Evolutionary conservation across 2,329 filamentous ascomycete genomes (phyloP).

Genomic region (Zasmidium angulare): DNA sequence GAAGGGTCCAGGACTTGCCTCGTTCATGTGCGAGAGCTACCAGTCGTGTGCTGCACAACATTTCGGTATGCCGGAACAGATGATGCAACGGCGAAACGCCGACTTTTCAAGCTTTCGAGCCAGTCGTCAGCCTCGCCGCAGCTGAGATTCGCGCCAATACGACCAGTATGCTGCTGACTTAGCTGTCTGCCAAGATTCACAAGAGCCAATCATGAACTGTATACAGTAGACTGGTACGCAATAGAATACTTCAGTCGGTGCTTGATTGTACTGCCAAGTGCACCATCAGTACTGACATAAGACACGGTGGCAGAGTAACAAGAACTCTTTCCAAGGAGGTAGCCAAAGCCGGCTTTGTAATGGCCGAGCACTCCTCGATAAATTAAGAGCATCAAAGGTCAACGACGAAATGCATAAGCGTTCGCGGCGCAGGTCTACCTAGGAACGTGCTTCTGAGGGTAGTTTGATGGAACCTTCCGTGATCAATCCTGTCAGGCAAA

Average conservation of each 20-base stretch:
- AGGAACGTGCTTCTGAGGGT: no score
- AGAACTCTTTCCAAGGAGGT: background rate
- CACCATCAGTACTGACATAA: no score
- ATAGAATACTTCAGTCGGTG: no score
- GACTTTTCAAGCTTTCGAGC: background rate
- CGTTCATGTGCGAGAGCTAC: background rate
- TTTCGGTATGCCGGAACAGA: background rate
- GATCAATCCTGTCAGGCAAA: no score
- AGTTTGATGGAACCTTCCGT: no score
- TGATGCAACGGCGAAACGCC: background rate
- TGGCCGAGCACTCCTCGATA: background rate
- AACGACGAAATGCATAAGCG: no score
- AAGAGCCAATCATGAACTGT: background rate
- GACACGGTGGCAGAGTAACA: no score
- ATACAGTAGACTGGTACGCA: background rate
- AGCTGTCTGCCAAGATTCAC: background rate
- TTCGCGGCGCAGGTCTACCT: no score
- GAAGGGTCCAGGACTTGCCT: background rate
- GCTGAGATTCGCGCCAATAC: background rate
- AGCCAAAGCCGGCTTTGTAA: background rate
- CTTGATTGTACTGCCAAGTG: no score
- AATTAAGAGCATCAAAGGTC: no score
- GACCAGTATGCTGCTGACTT: background rate
- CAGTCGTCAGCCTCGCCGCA: background rate
- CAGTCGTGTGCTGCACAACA: background rate